Evolutionary conservation across 306 rosid species (phyloP).

Genomic region (Rosa multiflora): DNA sequence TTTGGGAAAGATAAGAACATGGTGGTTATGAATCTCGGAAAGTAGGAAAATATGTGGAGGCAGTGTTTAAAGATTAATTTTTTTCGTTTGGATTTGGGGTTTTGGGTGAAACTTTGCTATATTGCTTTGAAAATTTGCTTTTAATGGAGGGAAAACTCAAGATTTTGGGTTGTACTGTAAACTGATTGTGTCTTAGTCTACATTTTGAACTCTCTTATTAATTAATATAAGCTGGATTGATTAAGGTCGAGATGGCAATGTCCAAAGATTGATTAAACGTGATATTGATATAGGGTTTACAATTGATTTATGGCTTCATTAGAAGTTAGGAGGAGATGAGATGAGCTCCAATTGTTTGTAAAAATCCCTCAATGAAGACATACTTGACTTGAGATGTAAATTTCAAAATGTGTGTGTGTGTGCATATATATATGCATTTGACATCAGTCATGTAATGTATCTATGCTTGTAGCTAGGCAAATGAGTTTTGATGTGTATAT

Average conservation of each 20-base stretch:
- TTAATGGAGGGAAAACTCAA: neutral
- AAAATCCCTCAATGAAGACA: too few species aligned
- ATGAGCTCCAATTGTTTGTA: too few species aligned
- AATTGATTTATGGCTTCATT: too few species aligned
- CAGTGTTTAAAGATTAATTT: neutral
- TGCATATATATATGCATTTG: too few species aligned
- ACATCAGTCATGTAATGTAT: too few species aligned
- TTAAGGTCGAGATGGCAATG: neutral
- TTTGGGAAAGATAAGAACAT: neutral
- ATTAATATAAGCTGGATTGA: neutral
- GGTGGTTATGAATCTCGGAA: neutral
- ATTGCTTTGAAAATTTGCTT: neutral
- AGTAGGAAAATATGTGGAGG: neutral
- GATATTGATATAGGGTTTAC: neutral
- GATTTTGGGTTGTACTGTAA: neutral
- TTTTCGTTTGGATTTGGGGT: neutral
- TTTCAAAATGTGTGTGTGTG: too few species aligned
- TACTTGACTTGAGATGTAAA: too few species aligned
- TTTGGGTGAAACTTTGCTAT: neutral
- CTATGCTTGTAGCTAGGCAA: too few species aligned
- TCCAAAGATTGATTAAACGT: neutral
- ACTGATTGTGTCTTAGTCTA: neutral
- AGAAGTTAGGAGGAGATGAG: too few species aligned
- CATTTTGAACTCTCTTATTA: neutral
- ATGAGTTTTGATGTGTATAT: too few species aligned